phyloP scores from a whole-genome alignment of 129 eudicot species.

The Helianthus tuberosus region DNA sequence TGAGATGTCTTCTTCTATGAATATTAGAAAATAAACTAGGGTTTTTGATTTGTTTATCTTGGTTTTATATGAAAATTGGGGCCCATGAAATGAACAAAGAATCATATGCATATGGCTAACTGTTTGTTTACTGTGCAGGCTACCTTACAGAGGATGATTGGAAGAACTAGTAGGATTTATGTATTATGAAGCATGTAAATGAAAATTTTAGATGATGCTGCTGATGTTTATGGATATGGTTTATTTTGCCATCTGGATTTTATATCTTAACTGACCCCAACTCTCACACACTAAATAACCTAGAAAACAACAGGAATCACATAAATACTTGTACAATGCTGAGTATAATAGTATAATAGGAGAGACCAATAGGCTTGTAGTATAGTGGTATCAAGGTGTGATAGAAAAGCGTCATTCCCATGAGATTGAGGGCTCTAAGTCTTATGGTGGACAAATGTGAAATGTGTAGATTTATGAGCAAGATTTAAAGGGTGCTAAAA shows the following conservation, averaged over 20 bases:
- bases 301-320: too few relatives aligned
- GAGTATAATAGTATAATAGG: too few relatives aligned
- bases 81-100: constrained; percentile 1
- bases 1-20: constrained; percentile 6
- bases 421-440: too few relatives aligned
- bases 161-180: constrained; percentile 25
- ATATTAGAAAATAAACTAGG: not conserved
- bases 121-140: constrained; percentile 29
- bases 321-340: too few relatives aligned
- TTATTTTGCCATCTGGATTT: constrained; percentile 15
- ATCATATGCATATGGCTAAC: constrained; percentile 4
- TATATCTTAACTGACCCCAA: constrained; percentile 23
- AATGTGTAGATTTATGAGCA: too few relatives aligned
- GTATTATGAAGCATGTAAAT: constrained; percentile 28
- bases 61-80: constrained; percentile 5
- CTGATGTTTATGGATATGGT: constrained; percentile 21
- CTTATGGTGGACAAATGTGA: too few relatives aligned
- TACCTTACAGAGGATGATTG: constrained; percentile 34
- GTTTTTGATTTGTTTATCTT: not conserved
- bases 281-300: not conserved
- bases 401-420: too few relatives aligned
- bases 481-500: too few relatives aligned
- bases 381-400: too few relatives aligned
- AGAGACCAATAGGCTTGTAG: too few relatives aligned
- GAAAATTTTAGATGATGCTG: constrained; percentile 27